phyloP scores from a whole-genome alignment of 2,329 filamentous ascomycete genomes.

The Sclerotinia borealis region DNA sequence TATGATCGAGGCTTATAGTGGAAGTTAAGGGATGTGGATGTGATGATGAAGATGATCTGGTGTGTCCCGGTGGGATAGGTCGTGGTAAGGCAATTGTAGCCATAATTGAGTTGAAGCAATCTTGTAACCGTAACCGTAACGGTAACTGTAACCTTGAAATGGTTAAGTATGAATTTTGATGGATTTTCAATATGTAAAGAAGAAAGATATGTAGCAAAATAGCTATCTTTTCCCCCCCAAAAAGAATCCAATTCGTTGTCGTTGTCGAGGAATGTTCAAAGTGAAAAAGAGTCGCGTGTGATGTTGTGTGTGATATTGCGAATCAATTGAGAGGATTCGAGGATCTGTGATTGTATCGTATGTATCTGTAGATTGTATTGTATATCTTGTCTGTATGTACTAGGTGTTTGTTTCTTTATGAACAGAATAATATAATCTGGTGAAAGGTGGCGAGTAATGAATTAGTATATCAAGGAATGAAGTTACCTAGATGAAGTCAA shows the following conservation, averaged over 20 bases:
- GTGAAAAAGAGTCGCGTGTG: not conserved
- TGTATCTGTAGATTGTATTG: no score
- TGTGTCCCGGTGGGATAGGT: conserved; percentile 25
- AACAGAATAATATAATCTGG: no score
- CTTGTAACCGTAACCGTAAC: no score
- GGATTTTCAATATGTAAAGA: conserved; percentile 4
- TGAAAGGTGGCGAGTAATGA: no score
- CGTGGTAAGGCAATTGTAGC: conserved; percentile 33
- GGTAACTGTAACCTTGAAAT: not conserved
- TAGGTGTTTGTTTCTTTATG: no score
- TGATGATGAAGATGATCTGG: conserved; percentile 40
- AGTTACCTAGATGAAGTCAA: no score
- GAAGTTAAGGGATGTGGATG: conserved; percentile 46
- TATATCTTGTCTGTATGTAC: no score
- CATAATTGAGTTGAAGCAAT: conserved; percentile 22
- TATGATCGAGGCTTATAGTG: conserved; percentile 44
- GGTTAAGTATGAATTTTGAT: not conserved
- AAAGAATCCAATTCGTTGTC: no score
- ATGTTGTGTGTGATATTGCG: not conserved
- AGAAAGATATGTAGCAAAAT: not conserved
- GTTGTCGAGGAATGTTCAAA: not conserved
- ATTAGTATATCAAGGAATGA: no score
- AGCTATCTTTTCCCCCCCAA: not conserved
- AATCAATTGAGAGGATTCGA: not conserved
- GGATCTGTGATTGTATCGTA: no score